Evolutionary conservation across 176 grass and related monocot genomes (phyloP).

Genomic region (Tillandsia fasciculata): DNA sequence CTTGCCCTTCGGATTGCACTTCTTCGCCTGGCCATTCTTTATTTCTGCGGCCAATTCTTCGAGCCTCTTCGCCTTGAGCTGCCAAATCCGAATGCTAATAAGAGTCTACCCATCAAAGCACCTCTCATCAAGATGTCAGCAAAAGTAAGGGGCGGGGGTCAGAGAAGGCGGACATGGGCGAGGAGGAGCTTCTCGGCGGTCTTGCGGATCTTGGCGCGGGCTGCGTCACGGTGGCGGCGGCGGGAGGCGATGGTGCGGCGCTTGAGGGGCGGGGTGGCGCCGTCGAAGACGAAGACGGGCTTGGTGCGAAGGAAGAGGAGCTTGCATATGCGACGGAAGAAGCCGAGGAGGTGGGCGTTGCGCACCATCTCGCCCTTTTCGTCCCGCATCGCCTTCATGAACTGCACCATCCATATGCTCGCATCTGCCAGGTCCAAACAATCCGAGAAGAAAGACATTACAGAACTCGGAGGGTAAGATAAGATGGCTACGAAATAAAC

Average conservation of each 20-base stretch:
- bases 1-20: conserved; percentile 38
- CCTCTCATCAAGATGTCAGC: too few relatives aligned
- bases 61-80: conserved; percentile 88
- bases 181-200: conserved; percentile 90
- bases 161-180: conserved; percentile 38
- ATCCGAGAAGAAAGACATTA: too few relatives aligned
- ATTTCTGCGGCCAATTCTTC: conserved; percentile 84
- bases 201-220: conserved; percentile 89
- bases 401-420: conserved; percentile 99
- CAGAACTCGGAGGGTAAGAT: too few relatives aligned
- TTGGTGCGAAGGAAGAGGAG: conserved; percentile 77
- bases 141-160: too few relatives aligned
- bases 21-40: conserved; percentile 46
- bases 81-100: conserved; percentile 2
- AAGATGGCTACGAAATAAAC: too few relatives aligned
- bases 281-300: conserved; percentile 87
- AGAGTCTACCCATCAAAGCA: background rate
- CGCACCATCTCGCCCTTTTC: conserved; percentile 89
- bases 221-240: conserved; percentile 65
- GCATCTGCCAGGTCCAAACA: conserved; percentile 30
- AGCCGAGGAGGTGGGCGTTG: conserved; percentile 77
- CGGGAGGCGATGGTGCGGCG: conserved; percentile 67
- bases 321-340: conserved; percentile 94
- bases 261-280: conserved; percentile 75
- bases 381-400: conserved; percentile 94